Percentiles rank a stretch among this genome's conserved stretches.
These are phyloP conservation scores for Phytophthora fragariae DNA, from an alignment of 352 stramenopile species.

Conservation along the genomic window DNA sequence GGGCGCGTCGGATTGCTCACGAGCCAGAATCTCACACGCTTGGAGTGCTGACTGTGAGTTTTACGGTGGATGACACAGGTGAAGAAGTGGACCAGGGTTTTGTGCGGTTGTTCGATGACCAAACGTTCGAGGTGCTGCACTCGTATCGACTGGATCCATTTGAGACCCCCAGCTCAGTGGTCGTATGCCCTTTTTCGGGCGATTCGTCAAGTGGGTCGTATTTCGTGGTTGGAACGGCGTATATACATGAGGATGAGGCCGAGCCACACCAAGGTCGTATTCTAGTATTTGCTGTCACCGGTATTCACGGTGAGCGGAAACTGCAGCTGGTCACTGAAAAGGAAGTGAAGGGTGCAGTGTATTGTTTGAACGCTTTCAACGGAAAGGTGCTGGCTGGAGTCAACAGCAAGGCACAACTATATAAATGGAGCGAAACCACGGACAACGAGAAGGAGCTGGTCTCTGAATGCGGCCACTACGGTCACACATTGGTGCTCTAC, in stretches of 20 bases:
- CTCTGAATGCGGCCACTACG: slow-evolving; percentile 94
- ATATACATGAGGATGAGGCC: slow-evolving; percentile 94
- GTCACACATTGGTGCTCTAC: slow-evolving; percentile 96
- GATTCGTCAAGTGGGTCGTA: slow-evolving; percentile 82
- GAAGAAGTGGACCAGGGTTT: slow-evolving; percentile 91
- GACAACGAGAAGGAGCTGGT: slow-evolving; percentile 92
- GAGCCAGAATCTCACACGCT: slow-evolving; percentile 83
- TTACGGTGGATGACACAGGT: slow-evolving; percentile 81
- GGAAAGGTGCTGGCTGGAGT: slow-evolving; percentile 94
- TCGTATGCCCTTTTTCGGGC: slow-evolving; percentile 81
- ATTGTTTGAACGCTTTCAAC: slow-evolving; percentile 95
- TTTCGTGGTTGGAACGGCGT: slow-evolving; percentile 91
- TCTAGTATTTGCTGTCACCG: slow-evolving; percentile 91
- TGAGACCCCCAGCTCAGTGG: slow-evolving; percentile 88
- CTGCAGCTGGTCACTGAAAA: slow-evolving; percentile 92
- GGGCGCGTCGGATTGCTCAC: slow-evolving; percentile 93
- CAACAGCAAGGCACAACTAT: slow-evolving; percentile 96
- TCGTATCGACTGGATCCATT: slow-evolving; percentile 90
- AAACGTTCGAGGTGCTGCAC: slow-evolving; percentile 95
- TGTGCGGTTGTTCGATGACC: slow-evolving; percentile 96
- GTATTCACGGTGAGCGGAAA: slow-evolving; percentile 85
- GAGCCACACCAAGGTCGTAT: slow-evolving; percentile 96
- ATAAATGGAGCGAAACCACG: slow-evolving; percentile 90
- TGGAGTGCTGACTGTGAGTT: slow-evolving; percentile 83
- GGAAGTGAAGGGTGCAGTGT: slow-evolving; percentile 95